Evolutionary conservation across 2,329 filamentous ascomycete species (phyloP), one percentile per base, ranked within the genome.

Genomic region (Neofusicoccum cordaticola): DNA sequence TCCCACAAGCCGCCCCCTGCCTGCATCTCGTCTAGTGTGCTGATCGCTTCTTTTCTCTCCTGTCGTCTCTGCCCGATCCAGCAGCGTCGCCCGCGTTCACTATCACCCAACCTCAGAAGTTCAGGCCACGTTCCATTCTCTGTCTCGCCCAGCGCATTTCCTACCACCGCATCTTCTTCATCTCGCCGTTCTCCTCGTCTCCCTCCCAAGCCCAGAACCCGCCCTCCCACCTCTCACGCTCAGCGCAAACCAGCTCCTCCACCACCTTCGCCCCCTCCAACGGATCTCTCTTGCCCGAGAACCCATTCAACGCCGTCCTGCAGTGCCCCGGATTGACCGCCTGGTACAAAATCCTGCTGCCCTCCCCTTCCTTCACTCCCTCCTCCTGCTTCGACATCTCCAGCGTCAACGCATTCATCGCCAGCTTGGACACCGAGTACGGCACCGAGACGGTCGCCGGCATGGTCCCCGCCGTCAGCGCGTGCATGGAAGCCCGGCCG

Each of bases 401-500:
- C 9, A 71, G 56, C 41, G 67, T 73, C 62, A 71, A 35, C 7
- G 66, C 66, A 37, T 72, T 71, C 58, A 73, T 51, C 27, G 68
- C 70, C 13, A 65, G 63, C 64, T 72, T 73, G 1, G 64, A 67
- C 9, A 70, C 64, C 7, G 66, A 66, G 42, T 71, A 72, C n/a
- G 68, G 61, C 65, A 69, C 70, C 45, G 65, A 68, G 63, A 62
- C 69, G 62, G 68, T 74, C 0, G 72, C 71, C 1, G 74, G 73
- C 51, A 73, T 70, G 39, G 73, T 72, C 17, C 68, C 70, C 2
- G 63, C 66, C 13, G 68, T 66, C 31, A 68, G 65, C 5, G 63
- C 64, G 13, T 62, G 52, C 15, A 77, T 66, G 3, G 0, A 78
- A 69, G 1, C 78, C 68, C 12, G 74, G 72, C 4, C 73, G 66